phyloP scores from a whole-genome alignment of 2,329 filamentous ascomycete genomes.

The Fusarium denticulatum region DNA sequence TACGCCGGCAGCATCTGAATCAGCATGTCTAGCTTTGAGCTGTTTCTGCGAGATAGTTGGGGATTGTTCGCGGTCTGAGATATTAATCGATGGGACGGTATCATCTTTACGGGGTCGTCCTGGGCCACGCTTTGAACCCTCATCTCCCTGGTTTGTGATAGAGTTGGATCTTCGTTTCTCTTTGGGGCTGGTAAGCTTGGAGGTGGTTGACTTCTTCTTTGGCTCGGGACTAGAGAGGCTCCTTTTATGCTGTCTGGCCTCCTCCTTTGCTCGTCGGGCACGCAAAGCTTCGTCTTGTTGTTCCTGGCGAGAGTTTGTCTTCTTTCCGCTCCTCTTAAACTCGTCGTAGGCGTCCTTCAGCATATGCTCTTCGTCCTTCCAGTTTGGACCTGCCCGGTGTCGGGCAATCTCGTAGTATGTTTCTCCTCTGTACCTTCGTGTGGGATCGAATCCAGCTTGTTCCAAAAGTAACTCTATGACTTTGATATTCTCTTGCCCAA shows the following conservation, averaged over 20 bases:
- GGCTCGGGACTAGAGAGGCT: slow-evolving; percentile 61
- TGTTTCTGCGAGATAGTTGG: slow-evolving; percentile 59
- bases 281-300: slow-evolving; percentile 58
- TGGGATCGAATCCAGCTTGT: slow-evolving; percentile 84
- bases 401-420: slow-evolving; percentile 90
- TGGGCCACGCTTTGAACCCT: slow-evolving; percentile 62
- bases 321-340: slow-evolving; percentile 65
- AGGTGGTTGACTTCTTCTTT: slow-evolving; percentile 54
- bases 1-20: slow-evolving; percentile 62
- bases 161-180: slow-evolving; percentile 61
- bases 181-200: slow-evolving; percentile 56
- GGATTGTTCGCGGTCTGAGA: slow-evolving; percentile 64
- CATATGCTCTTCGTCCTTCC: slow-evolving; percentile 87
- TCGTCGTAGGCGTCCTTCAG: slow-evolving; percentile 80
- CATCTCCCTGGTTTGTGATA: slow-evolving; percentile 56
- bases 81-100: slow-evolving; percentile 56
- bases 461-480: slow-evolving; percentile 83
- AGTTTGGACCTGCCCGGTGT: slow-evolving; percentile 83
- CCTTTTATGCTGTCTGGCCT: slow-evolving; percentile 56
- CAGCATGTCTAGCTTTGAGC: slow-evolving; percentile 61
- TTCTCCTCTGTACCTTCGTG: slow-evolving; percentile 77
- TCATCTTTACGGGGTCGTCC: slow-evolving; percentile 67
- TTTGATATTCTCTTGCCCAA: slow-evolving; percentile 86
- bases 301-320: slow-evolving; percentile 60
- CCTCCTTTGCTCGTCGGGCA: slow-evolving; percentile 55